Base-by-base conservation (phyloP, 2,329 filamentous ascomycete species). In the Purpureocillium lavendulum region DNA sequence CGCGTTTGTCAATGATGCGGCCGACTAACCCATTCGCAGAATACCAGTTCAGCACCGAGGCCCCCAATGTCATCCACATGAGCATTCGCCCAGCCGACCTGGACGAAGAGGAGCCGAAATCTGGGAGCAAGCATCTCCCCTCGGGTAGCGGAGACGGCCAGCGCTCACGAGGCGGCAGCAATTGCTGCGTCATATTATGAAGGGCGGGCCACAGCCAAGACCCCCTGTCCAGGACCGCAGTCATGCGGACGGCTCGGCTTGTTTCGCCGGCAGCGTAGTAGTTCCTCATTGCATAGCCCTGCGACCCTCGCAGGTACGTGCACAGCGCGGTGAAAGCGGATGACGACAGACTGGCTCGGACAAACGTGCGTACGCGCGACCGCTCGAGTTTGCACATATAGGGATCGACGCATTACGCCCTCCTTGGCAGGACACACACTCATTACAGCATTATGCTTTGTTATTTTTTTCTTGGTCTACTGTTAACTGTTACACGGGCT, bases 41-140 rank as follows among this genome's bases (percentile, higher is more conserved):
- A 49, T 89, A 86, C 54, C 83, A 80, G 45, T 87, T 94, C 55
- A 84, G 77, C 54, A 70, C 71, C 24, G 82, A 87, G 46, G 69
- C 73, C 10, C 77, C 85, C 7, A 94, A 94, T 49, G 85, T 94
- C 21, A 80, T 95, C n/a, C 88, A 95, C 61, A 94, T 95, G 87
- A 90, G 85, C 6, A 80, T 95, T 51, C 84, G 86, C 51, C 88
- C 88, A 3, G 83, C 88, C 55, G 87, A 94, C 55, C 75, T 90
- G 45, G 82, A 94, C 48, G 87, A 92, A 54, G 81, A 85, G 52
- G 83, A 87, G 49, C 80, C 83, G 41, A 83, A 82, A 55, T 75
- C 76, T 28, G 72, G 75, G 42, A 84, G 82, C 59, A 68, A 65
- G 52, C 58, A 55, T 46, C 53, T 62, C 30, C 55, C 64, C 31